A percentile compares a stretch with the other conserved stretches of the same genome.
Conservation (phyloP, 257 asterid genomes). For the Thymus quinquecostatus region DNA sequence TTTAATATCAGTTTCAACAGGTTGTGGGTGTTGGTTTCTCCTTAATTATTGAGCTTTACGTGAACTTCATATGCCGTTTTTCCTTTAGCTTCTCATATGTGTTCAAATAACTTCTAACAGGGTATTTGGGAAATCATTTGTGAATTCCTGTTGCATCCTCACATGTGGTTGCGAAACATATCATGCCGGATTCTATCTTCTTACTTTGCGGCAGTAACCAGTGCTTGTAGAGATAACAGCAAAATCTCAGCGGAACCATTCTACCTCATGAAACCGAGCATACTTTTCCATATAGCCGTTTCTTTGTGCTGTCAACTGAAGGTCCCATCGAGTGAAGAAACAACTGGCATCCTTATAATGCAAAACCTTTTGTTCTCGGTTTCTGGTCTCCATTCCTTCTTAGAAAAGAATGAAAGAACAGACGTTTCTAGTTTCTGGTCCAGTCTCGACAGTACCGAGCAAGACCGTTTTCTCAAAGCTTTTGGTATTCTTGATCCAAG, state of each 20-base stretch:
- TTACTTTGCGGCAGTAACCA: slow-evolving; percentile 56
- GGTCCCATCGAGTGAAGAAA: slow-evolving; percentile 58
- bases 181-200: slow-evolving; percentile 64
- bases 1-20: neutral
- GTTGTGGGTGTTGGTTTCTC: slow-evolving; percentile 1
- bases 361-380: slow-evolving; percentile 73
- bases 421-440: slow-evolving; percentile 63
- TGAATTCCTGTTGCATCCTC: slow-evolving; percentile 78
- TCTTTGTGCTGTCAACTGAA: slow-evolving; percentile 77
- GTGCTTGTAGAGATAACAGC: slow-evolving; percentile 40
- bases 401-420: slow-evolving; percentile 43
- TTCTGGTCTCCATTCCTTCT: slow-evolving; percentile 54
- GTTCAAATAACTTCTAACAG: slow-evolving; percentile 45
- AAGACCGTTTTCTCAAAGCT: slow-evolving; percentile 56
- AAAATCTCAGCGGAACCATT: slow-evolving; percentile 37
- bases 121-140: slow-evolving; percentile 77
- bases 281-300: slow-evolving; percentile 68
- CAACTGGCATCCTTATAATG: slow-evolving; percentile 42
- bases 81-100: slow-evolving; percentile 10
- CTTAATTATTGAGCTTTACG: neutral
- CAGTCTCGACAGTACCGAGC: slow-evolving; percentile 56
- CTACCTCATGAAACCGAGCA: slow-evolving; percentile 69
- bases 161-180: slow-evolving; percentile 82
- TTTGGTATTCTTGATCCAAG: slow-evolving; percentile 69
- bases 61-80: neutral